Percentiles rank a stretch among this genome's conserved stretches.
phyloP scores from a whole-genome alignment of 176 grass and related monocot species.

The Oryza longistaminata region DNA sequence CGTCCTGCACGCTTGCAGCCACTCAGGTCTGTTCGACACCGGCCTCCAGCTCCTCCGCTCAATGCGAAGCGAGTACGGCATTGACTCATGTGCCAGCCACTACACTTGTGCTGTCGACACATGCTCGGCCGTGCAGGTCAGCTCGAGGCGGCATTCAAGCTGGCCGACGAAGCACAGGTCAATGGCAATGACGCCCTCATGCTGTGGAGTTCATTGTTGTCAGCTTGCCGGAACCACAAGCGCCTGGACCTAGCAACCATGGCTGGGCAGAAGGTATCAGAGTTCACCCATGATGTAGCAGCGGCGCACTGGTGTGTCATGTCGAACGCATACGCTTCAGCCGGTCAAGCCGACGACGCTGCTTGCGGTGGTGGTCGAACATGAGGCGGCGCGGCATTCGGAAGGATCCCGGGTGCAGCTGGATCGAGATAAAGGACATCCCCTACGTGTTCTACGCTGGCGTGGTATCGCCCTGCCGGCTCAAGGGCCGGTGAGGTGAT shows the following conservation, averaged over 20 bases:
- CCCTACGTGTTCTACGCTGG: constrained; percentile 61
- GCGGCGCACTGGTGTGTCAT: constrained; percentile 64
- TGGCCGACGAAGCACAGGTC: constrained; percentile 41
- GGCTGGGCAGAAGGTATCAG: constrained; percentile 49
- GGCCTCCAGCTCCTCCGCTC: constrained; percentile 59
- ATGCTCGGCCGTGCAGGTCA: constrained; percentile 69
- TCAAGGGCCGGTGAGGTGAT: constrained; percentile 44
- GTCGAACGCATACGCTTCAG: constrained; percentile 69
- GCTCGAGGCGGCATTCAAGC: constrained; percentile 52
- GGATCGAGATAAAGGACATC: constrained; percentile 75
- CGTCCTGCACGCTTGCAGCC: constrained; percentile 71
- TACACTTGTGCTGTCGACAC: constrained; percentile 77
- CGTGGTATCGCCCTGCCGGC: constrained; percentile 38
- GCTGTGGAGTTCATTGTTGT: constrained; percentile 75
- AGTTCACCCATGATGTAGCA: constrained; percentile 69
- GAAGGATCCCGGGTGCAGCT: constrained; percentile 81
- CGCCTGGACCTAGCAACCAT: constrained; percentile 55
- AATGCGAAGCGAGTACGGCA: constrained; percentile 46
- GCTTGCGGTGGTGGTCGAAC: constrained; percentile 45
- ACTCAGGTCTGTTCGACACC: constrained; percentile 60
- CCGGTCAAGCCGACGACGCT: too few species aligned
- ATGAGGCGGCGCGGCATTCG: constrained; percentile 63
- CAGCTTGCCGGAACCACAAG: constrained; percentile 63
- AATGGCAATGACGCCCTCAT: constrained; percentile 55
- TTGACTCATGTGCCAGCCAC: constrained; percentile 59